Base-by-base conservation (phyloP, 805 yeast genomes). In the Yamadazyma akitaensis region DNA sequence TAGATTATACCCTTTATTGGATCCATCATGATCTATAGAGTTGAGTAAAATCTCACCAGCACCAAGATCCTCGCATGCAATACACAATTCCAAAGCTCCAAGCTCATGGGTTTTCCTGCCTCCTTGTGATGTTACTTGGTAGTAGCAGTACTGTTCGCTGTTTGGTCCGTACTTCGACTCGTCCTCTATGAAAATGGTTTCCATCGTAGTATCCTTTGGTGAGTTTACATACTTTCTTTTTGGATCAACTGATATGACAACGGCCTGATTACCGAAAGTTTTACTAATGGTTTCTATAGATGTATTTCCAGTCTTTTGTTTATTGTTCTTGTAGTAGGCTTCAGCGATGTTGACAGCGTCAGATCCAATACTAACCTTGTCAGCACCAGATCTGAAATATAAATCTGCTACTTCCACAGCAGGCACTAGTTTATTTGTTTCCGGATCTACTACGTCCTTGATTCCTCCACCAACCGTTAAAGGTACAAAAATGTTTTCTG, bases 381-480 rank as follows among this genome's bases (percentile, higher is more conserved):
- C 99, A 13, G 99, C 99, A 51, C 99, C 99, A 0, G 98, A 88
- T 51, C 89, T 77, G 76, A 94, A 94, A 63, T 94, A 94, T 54
- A 90, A 70, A 33, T 88, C 80, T 0, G 99, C 99, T 25, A 94
- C 96, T 42, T 90, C 85, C 31, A 86, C 77, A 0, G 98, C 98
- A 6, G 97, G 83, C 12, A 88, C 80, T 8, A 65, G 57, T 7
- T 86, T 81, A 28, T 95, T 95, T 5, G 73, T 57, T 53, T 79
- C 88, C 0, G 96, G 95, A 55, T 94, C 98, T 24, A 79, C 77
- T 53, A 88, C 81, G 62, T 92, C 98, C 54, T 88, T 83, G 53
- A 94, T 94, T 40, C 99, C 99, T 48, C 99, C 99, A 37, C 99
- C 99, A 36, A 94, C 96, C 0, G 99, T 94, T 52, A 94, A 73